Evolutionary conservation across 1,284 basidiomycete genomes (phyloP).

Genomic region (Rhodotorula sp.): DNA sequence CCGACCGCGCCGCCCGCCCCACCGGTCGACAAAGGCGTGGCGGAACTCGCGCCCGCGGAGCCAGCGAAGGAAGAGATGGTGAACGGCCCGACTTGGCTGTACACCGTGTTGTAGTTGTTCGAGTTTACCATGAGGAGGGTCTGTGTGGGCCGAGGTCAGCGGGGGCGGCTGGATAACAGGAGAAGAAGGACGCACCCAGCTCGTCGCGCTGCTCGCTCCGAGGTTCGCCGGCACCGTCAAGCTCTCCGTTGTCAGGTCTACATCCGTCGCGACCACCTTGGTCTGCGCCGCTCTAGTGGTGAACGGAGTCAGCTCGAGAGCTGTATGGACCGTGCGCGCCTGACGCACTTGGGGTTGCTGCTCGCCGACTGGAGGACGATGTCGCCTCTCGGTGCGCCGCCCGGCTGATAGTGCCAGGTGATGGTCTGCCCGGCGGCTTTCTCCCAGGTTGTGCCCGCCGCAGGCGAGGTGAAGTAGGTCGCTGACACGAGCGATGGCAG

Average conservation of each 20-base stretch:
- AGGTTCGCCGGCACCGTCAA: conserved; percentile 15
- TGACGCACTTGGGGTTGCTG: conserved; percentile 10
- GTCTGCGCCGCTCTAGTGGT: not conserved
- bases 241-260: conserved; percentile 22
- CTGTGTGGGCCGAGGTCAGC: conserved; percentile 4
- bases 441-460: conserved; percentile 18
- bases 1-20: not conserved
- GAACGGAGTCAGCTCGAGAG: not conserved
- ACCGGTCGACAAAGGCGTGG: not conserved
- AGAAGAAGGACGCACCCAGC: not conserved
- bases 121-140: conserved; percentile 34
- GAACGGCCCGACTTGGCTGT: conserved; percentile 30
- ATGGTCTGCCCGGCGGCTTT: conserved; percentile 22
- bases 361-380: conserved; percentile 20
- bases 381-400: conserved; percentile 29
- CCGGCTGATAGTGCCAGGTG: conserved; percentile 36
- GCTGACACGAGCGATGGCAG: conserved; percentile 13
- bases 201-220: not conserved
- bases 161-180: not conserved
- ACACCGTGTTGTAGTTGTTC: conserved; percentile 12
- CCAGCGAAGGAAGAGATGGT: conserved; percentile 25
- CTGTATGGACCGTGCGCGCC: not conserved
- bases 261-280: conserved; percentile 6
- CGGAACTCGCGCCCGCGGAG: not conserved
- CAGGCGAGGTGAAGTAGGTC: conserved; percentile 39